Percentiles rank a stretch among this genome's conserved stretches.
These are phyloP conservation scores for Murraya paniculata DNA, from an alignment of 345 rosid species.

Conservation along the genomic window DNA sequence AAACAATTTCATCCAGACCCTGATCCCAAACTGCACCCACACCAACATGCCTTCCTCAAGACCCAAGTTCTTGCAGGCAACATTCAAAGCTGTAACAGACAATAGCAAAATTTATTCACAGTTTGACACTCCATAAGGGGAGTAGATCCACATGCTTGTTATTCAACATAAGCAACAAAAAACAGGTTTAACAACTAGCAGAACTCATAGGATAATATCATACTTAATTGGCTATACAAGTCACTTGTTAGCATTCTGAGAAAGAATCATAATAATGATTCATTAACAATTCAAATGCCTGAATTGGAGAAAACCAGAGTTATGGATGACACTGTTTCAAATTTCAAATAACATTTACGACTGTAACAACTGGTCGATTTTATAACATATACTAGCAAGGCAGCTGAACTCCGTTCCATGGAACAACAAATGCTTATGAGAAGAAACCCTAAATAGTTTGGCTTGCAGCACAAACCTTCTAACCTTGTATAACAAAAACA, in stretches of 20 bases:
- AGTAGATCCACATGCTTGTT: constrained; percentile 34
- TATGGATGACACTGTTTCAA: neutral
- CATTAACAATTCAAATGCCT: neutral
- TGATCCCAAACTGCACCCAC: constrained; percentile 42
- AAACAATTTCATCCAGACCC: constrained; percentile 34
- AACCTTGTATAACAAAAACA: neutral
- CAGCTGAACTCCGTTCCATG: neutral
- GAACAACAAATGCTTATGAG: neutral
- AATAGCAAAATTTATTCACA: constrained; percentile 41
- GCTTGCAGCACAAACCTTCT: neutral
- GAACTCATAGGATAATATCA: neutral
- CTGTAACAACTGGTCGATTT: neutral
- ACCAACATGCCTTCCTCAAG: constrained; percentile 60
- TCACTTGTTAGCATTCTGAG: neutral
- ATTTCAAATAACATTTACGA: neutral
- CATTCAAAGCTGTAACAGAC: constrained; percentile 59
- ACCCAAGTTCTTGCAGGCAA: constrained; percentile 76
- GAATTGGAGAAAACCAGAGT: neutral
- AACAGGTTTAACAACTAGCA: constrained; percentile 13
- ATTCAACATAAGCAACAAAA: constrained; percentile 21
- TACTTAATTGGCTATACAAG: neutral
- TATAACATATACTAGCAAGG: neutral
- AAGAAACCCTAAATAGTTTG: neutral
- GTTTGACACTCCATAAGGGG: constrained; percentile 30
- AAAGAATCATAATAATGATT: too few relatives aligned